Evolutionary conservation across 2,329 filamentous ascomycete species (phyloP), one percentile per base, ranked within the genome.

Genomic region (Colletotrichum gloeosporioides): DNA sequence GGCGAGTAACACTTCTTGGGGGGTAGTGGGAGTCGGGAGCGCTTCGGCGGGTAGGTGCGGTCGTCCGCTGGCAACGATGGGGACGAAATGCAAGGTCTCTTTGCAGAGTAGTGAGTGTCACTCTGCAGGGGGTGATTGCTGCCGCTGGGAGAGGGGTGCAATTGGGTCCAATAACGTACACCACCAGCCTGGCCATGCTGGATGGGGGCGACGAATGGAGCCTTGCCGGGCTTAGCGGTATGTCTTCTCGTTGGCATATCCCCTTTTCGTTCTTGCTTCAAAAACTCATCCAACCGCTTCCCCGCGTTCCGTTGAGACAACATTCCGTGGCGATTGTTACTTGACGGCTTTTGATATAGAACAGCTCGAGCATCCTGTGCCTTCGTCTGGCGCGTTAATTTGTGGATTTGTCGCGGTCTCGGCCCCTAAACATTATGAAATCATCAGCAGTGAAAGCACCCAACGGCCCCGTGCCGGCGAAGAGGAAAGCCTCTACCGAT

Each of bases 401-500:
- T 25, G 9, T 9, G 59, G 44, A 44, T 7, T 18, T 49, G 32
- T 61, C 39, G 63, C 57, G 9, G 34, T 32, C 18, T 8, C 32
- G 34, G n/a, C 57, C 6, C 32, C 31, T 39, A 25, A 70, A 29
- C 22, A 34, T 31, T 27, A 39, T 59, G 29, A 61, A 22, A 15
- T 18, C 27, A 22, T 34, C 63, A 44, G 16, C 59, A 32, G 66
- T 75, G 71, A 75, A 39, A 53, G 49, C 53, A 1, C 62, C 62
- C 71, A 71, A 29, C 15, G 62, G 61, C 36, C 49, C 34, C 18
- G 69, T 71, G 22, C 71, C 70, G 53, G 49, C 39, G 59, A 79
- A 78, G 69, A 79, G 80, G 55, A 81, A 80, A 61, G 70, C 78
- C 16, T 78, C 80, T 32, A 77, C 74, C 57, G 81, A 82, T 62